A percentile compares a stretch with the other conserved stretches of the same genome.
These are phyloP conservation scores for Fusarium globosum DNA, from an alignment of 2,329 filamentous ascomycete species.

Conservation along the genomic window DNA sequence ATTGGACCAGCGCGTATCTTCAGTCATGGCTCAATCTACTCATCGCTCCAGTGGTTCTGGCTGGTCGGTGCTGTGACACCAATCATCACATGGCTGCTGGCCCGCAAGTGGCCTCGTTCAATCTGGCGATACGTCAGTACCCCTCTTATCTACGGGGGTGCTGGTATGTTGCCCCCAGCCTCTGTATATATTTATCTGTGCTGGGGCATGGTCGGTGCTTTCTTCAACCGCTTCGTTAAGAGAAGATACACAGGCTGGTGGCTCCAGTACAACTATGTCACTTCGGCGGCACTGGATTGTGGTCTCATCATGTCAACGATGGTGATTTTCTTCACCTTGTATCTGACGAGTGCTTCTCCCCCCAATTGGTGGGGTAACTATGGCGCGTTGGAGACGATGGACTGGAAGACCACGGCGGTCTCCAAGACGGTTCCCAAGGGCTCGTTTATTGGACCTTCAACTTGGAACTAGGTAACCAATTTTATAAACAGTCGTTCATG, in stretches of 20 bases:
- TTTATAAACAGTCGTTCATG: neutral
- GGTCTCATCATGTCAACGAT: constrained; percentile 74
- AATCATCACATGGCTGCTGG: constrained; percentile 70
- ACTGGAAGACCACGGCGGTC: constrained; percentile 57
- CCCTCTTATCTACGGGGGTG: constrained; percentile 75
- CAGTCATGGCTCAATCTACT: constrained; percentile 70
- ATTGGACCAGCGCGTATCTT: constrained; percentile 79
- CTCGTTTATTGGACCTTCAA: constrained; percentile 63
- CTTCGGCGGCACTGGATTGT: constrained; percentile 76
- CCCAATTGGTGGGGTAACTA: constrained; percentile 74
- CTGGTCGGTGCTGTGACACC: constrained; percentile 73
- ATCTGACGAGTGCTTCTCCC: constrained; percentile 65
- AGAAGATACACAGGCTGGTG: constrained; percentile 77
- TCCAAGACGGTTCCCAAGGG: constrained; percentile 55
- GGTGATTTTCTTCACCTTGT: constrained; percentile 76
- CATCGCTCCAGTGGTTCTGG: constrained; percentile 76
- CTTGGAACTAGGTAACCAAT: constrained; percentile 53
- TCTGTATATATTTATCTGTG: constrained; percentile 77
- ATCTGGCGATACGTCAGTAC: constrained; percentile 74
- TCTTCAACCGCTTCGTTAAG: constrained; percentile 77
- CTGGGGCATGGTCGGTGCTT: constrained; percentile 74
- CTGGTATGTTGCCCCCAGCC: constrained; percentile 73
- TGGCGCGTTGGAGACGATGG: constrained; percentile 59
- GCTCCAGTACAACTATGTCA: constrained; percentile 82
- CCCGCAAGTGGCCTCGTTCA: constrained; percentile 69